phyloP scores from a whole-genome alignment of 2,329 filamentous ascomycete genomes.

The Diaporthe vaccinii region DNA sequence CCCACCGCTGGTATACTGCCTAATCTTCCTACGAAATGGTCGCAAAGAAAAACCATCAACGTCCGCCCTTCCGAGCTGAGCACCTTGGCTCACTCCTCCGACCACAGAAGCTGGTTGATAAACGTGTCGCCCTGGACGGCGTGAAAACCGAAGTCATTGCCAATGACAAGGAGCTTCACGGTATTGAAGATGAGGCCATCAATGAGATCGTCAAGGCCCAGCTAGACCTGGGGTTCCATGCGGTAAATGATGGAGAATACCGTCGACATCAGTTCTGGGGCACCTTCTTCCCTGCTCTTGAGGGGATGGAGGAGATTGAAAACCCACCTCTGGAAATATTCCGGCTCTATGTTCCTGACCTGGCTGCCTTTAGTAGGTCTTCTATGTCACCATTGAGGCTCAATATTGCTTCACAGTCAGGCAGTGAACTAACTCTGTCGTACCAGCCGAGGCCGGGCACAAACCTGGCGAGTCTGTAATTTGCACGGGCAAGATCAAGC shows the following conservation, averaged over 20 bases:
- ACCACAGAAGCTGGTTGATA: slow-evolving; percentile 72
- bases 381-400: no score
- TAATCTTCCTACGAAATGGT: slow-evolving; percentile 12
- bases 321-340: slow-evolving; percentile 52
- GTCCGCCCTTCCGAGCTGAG: slow-evolving; percentile 78
- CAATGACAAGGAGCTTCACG: slow-evolving; percentile 60
- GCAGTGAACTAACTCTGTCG: slow-evolving; percentile 3
- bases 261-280: slow-evolving; percentile 52
- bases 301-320: slow-evolving; percentile 57
- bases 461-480: slow-evolving; percentile 62
- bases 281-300: slow-evolving; percentile 53
- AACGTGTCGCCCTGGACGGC: slow-evolving; percentile 50
- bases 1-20: no score
- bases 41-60: slow-evolving; percentile 43
- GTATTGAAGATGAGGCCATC: slow-evolving; percentile 70
- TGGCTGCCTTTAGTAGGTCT: slow-evolving; percentile 55
- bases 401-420: background rate
- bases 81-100: slow-evolving; percentile 81
- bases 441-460: slow-evolving; percentile 57
- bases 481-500: slow-evolving; percentile 62
- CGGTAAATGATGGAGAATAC: slow-evolving; percentile 74
- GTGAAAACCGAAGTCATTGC: slow-evolving; percentile 54
- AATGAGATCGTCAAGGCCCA: slow-evolving; percentile 71
- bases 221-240: slow-evolving; percentile 68
- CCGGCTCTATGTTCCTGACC: slow-evolving; percentile 55